Evolutionary conservation across 345 rosid genomes (phyloP).

Genomic region (Syzygium grande): DNA sequence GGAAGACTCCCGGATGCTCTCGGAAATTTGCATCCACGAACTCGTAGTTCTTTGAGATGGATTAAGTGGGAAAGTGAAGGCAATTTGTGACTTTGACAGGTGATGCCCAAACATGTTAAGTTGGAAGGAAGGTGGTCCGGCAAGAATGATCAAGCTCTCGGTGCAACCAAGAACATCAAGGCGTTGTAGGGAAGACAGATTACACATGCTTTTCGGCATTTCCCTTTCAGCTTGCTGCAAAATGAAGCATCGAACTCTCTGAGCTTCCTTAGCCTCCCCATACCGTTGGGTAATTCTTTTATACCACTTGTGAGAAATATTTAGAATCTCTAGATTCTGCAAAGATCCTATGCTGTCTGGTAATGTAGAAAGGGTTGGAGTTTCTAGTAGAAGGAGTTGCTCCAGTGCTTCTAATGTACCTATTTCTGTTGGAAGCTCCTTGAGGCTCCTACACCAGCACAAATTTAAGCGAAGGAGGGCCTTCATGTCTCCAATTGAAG

Average conservation of each 20-base stretch:
- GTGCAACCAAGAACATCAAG: neutral
- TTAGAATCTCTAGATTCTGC: neutral
- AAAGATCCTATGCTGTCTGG: neutral
- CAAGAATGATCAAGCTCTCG: too few species aligned
- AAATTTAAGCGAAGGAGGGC: too few species aligned
- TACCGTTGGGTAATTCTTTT: neutral
- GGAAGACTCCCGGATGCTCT: neutral
- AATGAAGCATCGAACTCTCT: fast-evolving
- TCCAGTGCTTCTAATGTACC: neutral
- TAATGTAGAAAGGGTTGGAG: fast-evolving
- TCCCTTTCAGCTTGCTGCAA: neutral
- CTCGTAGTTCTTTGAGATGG: neutral
- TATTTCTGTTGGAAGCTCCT: neutral
- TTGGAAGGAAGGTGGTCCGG: neutral
- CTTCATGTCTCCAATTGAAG: too few species aligned
- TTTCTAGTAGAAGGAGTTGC: fast-evolving
- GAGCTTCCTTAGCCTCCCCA: neutral
- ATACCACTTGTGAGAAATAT: fast-evolving
- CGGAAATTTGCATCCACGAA: fast-evolving
- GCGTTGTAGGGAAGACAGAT: neutral
- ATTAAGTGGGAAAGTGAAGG: neutral
- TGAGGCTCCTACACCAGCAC: neutral
- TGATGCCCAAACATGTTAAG: neutral
- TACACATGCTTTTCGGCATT: neutral
- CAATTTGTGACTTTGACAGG: neutral